Conservation (phyloP, 2,329 filamentous ascomycete genomes). For the Colletotrichum simmondsii region DNA sequence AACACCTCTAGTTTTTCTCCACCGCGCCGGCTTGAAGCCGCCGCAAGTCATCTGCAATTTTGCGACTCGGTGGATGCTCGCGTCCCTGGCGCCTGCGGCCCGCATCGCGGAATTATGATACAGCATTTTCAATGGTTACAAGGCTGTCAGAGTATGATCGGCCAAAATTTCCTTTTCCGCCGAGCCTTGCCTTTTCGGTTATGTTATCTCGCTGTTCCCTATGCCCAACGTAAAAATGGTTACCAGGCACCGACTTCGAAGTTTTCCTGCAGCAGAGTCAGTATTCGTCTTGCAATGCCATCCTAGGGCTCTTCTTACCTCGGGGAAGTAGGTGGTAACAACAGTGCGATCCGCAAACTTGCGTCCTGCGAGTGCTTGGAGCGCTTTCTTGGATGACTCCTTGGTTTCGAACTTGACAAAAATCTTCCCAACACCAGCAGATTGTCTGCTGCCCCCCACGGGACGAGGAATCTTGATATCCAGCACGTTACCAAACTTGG, state of each 20-base stretch:
- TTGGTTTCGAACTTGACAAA: slow-evolving; percentile 90
- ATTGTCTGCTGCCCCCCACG: slow-evolving; percentile 82
- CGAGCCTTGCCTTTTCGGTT: slow-evolving; percentile 5
- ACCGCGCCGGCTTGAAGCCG: background rate
- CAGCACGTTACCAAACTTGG: slow-evolving; percentile 86
- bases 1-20: background rate
- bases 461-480: slow-evolving; percentile 96
- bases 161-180: slow-evolving; percentile 18
- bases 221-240: slow-evolving; percentile 33
- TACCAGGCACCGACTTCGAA: slow-evolving; percentile 94
- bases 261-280: slow-evolving; percentile 75
- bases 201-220: background rate
- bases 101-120: slow-evolving; percentile 29
- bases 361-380: slow-evolving; percentile 89
- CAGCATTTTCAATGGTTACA: slow-evolving; percentile 27
- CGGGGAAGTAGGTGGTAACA: slow-evolving; percentile 94
- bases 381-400: slow-evolving; percentile 83
- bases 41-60: background rate
- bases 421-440: slow-evolving; percentile 94
- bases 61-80: slow-evolving; percentile 9
- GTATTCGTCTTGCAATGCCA: slow-evolving; percentile 41
- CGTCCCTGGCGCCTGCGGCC: slow-evolving; percentile 5
- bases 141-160: slow-evolving; percentile 17
- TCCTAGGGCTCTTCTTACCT: slow-evolving; percentile 64
- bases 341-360: slow-evolving; percentile 98